Conservation (phyloP, 768 basidiomycete species). For the Terana coerulea region DNA sequence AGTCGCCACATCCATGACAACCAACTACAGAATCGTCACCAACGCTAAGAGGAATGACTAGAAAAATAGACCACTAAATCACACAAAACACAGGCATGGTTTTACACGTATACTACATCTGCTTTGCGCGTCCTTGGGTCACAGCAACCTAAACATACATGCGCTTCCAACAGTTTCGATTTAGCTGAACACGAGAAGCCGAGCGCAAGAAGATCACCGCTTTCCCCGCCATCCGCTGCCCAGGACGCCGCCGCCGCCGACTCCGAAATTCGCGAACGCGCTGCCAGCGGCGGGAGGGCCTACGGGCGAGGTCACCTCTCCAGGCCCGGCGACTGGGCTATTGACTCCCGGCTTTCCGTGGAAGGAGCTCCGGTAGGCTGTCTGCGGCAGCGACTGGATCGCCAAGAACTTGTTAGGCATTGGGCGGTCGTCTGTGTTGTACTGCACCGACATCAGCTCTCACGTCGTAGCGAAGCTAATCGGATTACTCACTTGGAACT, state of each 20-base stretch:
- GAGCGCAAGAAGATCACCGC: background rate
- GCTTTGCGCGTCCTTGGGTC: no score
- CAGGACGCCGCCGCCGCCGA: conserved; percentile 37
- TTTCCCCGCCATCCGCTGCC: conserved; percentile 27
- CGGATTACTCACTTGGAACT: conserved; percentile 70
- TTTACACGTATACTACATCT: no score
- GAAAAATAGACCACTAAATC: no score
- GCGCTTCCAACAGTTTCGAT: no score
- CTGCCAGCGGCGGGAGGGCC: conserved; percentile 29
- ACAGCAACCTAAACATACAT: no score
- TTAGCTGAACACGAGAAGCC: no score
- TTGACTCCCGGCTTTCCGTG: conserved; percentile 32
- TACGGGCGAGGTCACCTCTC: conserved; percentile 26
- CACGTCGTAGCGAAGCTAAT: background rate
- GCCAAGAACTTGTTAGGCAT: conserved; percentile 77
- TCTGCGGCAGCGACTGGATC: conserved; percentile 66
- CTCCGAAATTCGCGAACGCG: conserved; percentile 47
- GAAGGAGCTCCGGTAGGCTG: conserved; percentile 68
- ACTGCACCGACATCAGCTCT: conserved; percentile 53
- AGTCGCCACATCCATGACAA: no score
- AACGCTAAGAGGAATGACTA: no score
- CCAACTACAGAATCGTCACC: no score
- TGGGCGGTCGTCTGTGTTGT: conserved; percentile 85
- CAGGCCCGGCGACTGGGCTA: conserved; percentile 25
- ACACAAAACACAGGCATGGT: no score